Base-by-base conservation (phyloP, 106 monocot genomes). In the Gastrodia elata region DNA sequence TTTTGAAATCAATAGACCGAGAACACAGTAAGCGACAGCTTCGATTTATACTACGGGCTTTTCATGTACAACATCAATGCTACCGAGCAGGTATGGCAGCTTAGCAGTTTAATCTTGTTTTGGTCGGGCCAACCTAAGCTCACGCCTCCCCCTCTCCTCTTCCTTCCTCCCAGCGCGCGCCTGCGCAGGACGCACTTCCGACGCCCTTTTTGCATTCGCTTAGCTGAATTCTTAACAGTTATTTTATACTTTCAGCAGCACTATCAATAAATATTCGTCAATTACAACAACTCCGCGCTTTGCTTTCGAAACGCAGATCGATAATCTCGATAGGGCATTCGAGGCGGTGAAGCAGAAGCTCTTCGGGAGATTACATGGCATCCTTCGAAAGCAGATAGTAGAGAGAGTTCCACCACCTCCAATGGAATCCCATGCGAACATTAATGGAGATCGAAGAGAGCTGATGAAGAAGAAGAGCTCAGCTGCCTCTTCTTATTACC, bases 31-130 rank as follows among this genome's bases (percentile, higher is more conserved):
- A 86, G 84, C 37, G 89, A 89, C 73, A 89, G 89, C 73, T 84
- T 86, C 8, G 89, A 89, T 72, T 79, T 89, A 11, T 89, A 89
- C 61, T 82, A 82, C 48, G 89, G 89, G 9, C 83, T 89, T 35
- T 89, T 89, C 83, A 81, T 83, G 86, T 86, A 89, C 81, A 89
- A 89, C 37, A 77, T 84, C 56, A 86, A 86, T 15, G 86, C 89
- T 16, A 86, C 81, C 16, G 86, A 86, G 16, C 86, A 89, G 86
- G 88, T 72, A 81, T 40, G 25, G 32, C 25, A 15, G 13, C 7
- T 56, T 8, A 8, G 42, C 6, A 42, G 13, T 42, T 42, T 42
- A 42, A 8, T 8, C n/a, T n/a, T n/a, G n/a, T n/a, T n/a, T n/a
- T n/a, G n/a, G n/a, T n/a, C n/a, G n/a, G n/a, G n/a, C n/a, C n/a